Evolutionary conservation across 108 stramenopile genomes (phyloP), one percentile per base, ranked within the genome.

Genomic region (Cyclostephanos invisitatus): DNA sequence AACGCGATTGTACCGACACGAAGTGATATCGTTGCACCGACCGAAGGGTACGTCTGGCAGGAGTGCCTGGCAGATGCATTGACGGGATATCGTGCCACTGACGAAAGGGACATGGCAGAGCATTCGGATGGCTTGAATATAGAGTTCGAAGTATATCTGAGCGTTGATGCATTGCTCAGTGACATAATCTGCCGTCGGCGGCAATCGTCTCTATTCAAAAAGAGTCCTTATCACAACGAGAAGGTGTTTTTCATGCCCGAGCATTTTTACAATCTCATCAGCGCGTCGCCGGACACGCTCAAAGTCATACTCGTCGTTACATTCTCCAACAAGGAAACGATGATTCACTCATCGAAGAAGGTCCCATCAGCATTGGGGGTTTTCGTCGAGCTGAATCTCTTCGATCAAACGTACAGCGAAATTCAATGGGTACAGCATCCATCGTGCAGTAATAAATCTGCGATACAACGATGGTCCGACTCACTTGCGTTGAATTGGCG

Each of bases 191-290:
- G 48, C 1, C 71, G 75, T 1, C 71, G 75, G 62, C 75, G 73
- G 64, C 73, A 68, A 21, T 70, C 77, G 4, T 77, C 59, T 29
- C 47, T 77, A 50, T 62, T 84, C 73, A 62, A 65, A 38, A 51
- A 28, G 24, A 61, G 67, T 29, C 62, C 53, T 11, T 79, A 77
- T 47, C 75, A 78, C 40, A 73, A 49, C 40, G 53, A 61, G 9
- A 46, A 38, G 25, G 71, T 74, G 22, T 21, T 25, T 5, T 77
- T 82, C 22, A 74, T 82, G 60, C 74, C 81, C 51, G 80, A 87
- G 22, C 88, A 79, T 74, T 76, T 60, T 27, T 91, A 88, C 64
- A 87, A 85, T 53, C 77, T 91, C 37, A 57, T 88, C n/a, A 78
- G 84, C 7, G 66, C 86, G 24, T 48, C 69, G 32, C 24, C 70